Base-by-base conservation (phyloP, 2,329 filamentous ascomycete genomes). In the Fusarium ramigenum region DNA sequence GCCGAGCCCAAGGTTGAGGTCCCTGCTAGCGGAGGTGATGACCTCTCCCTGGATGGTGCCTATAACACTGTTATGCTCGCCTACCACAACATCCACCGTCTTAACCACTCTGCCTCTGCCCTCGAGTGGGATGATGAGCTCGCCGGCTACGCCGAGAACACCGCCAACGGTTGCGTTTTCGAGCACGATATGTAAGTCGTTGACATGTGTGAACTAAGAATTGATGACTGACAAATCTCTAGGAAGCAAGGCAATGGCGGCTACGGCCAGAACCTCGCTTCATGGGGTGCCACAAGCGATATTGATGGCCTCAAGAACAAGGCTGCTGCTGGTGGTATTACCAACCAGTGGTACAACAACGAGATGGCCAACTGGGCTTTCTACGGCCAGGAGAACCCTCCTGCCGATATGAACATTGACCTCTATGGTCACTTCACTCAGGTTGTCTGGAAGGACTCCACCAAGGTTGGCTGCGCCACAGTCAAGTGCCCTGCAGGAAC, bases 201-300 rank as follows among this genome's bases (percentile, higher is more conserved):
- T 21, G 9, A n/a, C 18, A 6, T 15, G 7, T 32, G 19, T 15
- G 25, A 28, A 54, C 11, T 36, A 37, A 10, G 32, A 7, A 5
- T 19, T 16, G 14, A 42, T 49, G n/a, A 30, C 83, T 87, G 70
- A 87, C 78, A 66, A 21, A n/a, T 66, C 6, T 46, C 66, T 76
- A 90, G 88, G 77, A 81, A 84, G 32, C 84, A 88, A 52, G 89
- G 89, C 70, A 86, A 85, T 57, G 90, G 90, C 62, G 86, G 88
- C 49, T 97, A 96, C 79, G 96, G 96, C 72, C 96, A 99, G 85
- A 99, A 98, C 88, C 92, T 98, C 66, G 96, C 93, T 79, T 91
- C 92, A 75, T 87, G 82, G 80, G 87, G 83, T 53, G 82, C 82
- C 54, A 81, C 82, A 34, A 82, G 77, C 42, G 75, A 84, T 52